Base-by-base conservation (phyloP, 2,329 filamentous ascomycete species). In the Colletotrichum sansevieriae region DNA sequence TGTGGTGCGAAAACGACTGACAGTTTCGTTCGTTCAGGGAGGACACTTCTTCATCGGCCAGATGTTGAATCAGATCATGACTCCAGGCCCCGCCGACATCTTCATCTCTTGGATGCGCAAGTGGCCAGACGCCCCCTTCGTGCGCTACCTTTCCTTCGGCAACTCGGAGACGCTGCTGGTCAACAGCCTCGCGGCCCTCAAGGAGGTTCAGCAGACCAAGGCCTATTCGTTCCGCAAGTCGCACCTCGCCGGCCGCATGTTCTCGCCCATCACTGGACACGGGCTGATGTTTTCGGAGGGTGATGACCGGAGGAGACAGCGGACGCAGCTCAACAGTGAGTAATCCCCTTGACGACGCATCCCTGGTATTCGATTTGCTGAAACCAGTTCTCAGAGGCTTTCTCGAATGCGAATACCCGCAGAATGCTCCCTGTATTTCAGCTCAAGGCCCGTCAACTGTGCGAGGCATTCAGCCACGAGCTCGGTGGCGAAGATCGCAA, bases 21-120 rank as follows among this genome's bases (percentile, higher is more conserved):
- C 29, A 29, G 1, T 29, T 29, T 2, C 29, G 8, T 29, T 29
- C 7, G 29, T 9, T 2, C 29, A 83, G 81, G 75, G 82, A 57
- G 76, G 81, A 41, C 72, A 76, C 46, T 75, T 78, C 52, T 71
- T 84, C 46, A 67, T 84, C 12, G 83, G 83, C 7, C 81, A 84
- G 70, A 76, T 76, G 52, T 64, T 76, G 20, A 79, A 78, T 13
- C 75, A 78, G 47, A 70, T 78, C 52, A 70, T 39, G 41, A 73
- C 77, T 22, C 71, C 74, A 0, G 74, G 71, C 11, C 78, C 79
- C 0, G 71, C 66, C 5, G 72, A 69, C 3, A 59, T 76, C 20
- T 75, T 78, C 52, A 12, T 79, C 2, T 52, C 73, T 43, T 80
- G 78, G 78, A 76, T 75, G 67, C 73, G 67, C 44, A 69, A 58